Evolutionary conservation across 2,329 filamentous ascomycete genomes (phyloP), one percentile per base, ranked within the genome.

Genomic region (Tolypocladium tundrense): DNA sequence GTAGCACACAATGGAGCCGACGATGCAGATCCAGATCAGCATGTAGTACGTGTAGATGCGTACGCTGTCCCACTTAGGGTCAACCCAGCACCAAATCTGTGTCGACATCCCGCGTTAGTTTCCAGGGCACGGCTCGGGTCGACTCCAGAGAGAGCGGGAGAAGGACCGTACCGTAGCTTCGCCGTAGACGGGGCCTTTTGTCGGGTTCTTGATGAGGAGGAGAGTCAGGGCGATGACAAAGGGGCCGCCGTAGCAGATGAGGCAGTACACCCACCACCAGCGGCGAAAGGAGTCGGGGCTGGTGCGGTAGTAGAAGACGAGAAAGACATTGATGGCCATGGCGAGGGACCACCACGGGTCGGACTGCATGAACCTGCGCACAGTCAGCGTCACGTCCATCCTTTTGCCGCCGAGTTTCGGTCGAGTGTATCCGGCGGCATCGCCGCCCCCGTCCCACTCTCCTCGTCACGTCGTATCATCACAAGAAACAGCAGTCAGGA

Each of bases 301-400:
- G 53, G 79, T 77, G n/a, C 79, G 76, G 63, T 79, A 79, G 70
- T 84, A 85, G 68, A 85, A 85, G 59, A 85, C 82, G 55, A 92
- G 79, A 65, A 88, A 89, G 61, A 93, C 89, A 66, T 93, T 94
- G 67, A 87, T 78, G 3, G 89, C 88, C 89, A 94, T 93, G 62
- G 87, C 87, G 57, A 91, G 81, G 0, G 88, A 88, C 88, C 86
- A 91, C 73, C 88, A 80, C 0, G 86, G 84, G 70, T 90, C 87
- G 6, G 86, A 87, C 63, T 88, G 86, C 82, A 89, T 88, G 70
- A 90, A 91, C 83, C 86, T 90, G 61, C 11, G 51, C 24, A 11
- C 39, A 39, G 14, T 40, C 57, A 64, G 81, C 77, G 77, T 79
- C 65, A 79, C 76, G 59, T 82, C n/a, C 4, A 43, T n/a, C 9